These are phyloP conservation scores for Aspergillus steynii DNA, from an alignment of 495 filamentous ascomycete genomes.

Conservation along the genomic window DNA sequence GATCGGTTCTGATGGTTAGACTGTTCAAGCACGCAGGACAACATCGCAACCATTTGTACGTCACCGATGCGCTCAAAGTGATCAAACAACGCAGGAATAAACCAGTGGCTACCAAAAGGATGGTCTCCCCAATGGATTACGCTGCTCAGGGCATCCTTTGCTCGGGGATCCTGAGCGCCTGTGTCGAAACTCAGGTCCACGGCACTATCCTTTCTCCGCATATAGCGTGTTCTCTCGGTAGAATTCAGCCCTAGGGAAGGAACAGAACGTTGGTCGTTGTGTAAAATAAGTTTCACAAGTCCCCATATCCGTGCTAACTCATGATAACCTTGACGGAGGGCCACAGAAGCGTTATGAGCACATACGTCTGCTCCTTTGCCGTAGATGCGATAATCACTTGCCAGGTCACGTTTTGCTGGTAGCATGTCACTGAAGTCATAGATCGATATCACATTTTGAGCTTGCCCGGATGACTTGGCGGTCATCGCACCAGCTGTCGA, in stretches of 20 bases:
- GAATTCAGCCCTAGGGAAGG: slow-evolving; percentile 53
- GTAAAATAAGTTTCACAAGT: slow-evolving; percentile 73
- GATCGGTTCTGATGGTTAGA: slow-evolving; percentile 35
- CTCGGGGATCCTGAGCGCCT: slow-evolving; percentile 11
- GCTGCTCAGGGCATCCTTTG: slow-evolving; percentile 36
- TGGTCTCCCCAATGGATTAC: slow-evolving; percentile 84
- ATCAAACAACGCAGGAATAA: slow-evolving; percentile 65
- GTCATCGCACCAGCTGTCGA: slow-evolving; percentile 48
- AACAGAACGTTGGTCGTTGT: slow-evolving; percentile 64
- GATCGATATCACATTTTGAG: slow-evolving; percentile 65
- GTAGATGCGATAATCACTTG: slow-evolving; percentile 78
- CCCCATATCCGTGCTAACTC: slow-evolving; percentile 86
- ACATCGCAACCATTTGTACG: slow-evolving; percentile 93
- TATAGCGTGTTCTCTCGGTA: slow-evolving; percentile 46
- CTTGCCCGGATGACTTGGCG: slow-evolving; percentile 35
- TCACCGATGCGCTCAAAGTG: slow-evolving; percentile 80
- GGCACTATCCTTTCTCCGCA: slow-evolving; percentile 32
- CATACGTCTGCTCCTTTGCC: slow-evolving; percentile 78
- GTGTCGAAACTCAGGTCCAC: slow-evolving; percentile 37
- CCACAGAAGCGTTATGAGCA: slow-evolving; percentile 76
- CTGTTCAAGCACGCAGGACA: slow-evolving; percentile 84
- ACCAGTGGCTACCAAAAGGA: slow-evolving; percentile 70
- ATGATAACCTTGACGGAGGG: slow-evolving; percentile 66
- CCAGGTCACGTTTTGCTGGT: slow-evolving; percentile 75
- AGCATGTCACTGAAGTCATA: slow-evolving; percentile 65